Conservation (phyloP, 2,329 filamentous ascomycete genomes). For the Ophiostoma ulmi region DNA sequence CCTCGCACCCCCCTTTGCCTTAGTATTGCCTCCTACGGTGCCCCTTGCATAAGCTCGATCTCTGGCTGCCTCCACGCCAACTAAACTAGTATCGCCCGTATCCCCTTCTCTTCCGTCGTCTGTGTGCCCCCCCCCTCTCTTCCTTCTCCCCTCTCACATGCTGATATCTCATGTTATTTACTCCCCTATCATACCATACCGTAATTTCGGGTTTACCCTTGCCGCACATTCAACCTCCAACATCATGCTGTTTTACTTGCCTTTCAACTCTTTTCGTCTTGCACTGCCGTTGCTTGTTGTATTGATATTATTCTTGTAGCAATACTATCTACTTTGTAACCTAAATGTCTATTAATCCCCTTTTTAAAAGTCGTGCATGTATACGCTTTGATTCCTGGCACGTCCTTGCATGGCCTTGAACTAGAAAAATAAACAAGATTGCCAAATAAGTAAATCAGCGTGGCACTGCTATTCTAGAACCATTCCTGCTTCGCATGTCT, state of each 20-base stretch:
- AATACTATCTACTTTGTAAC: background rate
- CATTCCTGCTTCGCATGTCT: background rate
- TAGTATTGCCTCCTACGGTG: background rate
- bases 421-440: constrained; percentile 4
- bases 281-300: background rate
- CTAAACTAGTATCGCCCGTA: background rate
- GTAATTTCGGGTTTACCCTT: background rate
- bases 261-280: background rate
- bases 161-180: background rate
- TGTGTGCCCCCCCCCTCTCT: background rate
- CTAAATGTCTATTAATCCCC: background rate
- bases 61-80: background rate
- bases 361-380: background rate
- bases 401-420: background rate
- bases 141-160: background rate
- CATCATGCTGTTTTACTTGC: background rate
- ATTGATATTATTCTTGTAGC: background rate
- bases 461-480: background rate
- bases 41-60: constrained; percentile 6
- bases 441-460: background rate
- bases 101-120: background rate
- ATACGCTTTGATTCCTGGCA: background rate
- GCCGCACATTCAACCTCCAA: background rate
- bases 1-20: background rate
- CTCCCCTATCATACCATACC: background rate